Percentiles rank a stretch among this genome's conserved stretches.
Evolutionary conservation across 176 grass and related monocot species (phyloP).

Genomic region (Oryza officinalis): DNA sequence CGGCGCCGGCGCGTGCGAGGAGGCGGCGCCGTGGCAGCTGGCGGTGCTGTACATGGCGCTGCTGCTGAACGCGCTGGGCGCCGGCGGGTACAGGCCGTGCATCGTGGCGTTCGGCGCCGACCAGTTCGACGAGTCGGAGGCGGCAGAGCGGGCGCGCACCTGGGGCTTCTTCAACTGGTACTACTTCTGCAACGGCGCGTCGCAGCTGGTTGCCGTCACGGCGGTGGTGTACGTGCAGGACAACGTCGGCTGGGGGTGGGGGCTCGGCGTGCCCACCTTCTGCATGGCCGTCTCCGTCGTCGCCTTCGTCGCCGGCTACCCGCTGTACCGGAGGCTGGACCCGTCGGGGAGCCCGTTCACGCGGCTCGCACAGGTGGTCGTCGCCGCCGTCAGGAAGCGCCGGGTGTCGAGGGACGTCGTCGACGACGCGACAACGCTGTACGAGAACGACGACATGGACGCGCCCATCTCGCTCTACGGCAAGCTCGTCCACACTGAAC

Average conservation of each 20-base stretch:
- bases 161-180: constrained; percentile 98
- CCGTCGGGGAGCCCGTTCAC: constrained; percentile 66
- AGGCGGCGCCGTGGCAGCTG: constrained; percentile 68
- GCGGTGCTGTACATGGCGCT: constrained; percentile 60
- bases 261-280: constrained; percentile 66
- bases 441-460: constrained; percentile 73
- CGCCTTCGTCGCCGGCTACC: constrained; percentile 62
- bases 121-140: constrained; percentile 75
- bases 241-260: constrained; percentile 86
- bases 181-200: constrained; percentile 82
- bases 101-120: constrained; percentile 81
- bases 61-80: constrained; percentile 64
- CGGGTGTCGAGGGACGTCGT: constrained; percentile 4
- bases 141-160: constrained; percentile 62
- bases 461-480: constrained; percentile 68
- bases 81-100: constrained; percentile 82
- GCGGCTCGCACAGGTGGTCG: constrained; percentile 67
- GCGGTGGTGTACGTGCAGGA: constrained; percentile 87
- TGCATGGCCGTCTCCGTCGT: constrained; percentile 68
- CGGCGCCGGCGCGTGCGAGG: constrained; percentile 37
- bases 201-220: constrained; percentile 74
- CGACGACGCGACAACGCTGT: constrained; percentile 21
- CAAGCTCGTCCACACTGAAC: constrained; percentile 77
- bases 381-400: constrained; percentile 62
- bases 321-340: constrained; percentile 54